A percentile compares a stretch with the other conserved stretches of the same genome.
phyloP scores from a whole-genome alignment of 345 rosid genomes.

The Mallotus nudiflorus region DNA sequence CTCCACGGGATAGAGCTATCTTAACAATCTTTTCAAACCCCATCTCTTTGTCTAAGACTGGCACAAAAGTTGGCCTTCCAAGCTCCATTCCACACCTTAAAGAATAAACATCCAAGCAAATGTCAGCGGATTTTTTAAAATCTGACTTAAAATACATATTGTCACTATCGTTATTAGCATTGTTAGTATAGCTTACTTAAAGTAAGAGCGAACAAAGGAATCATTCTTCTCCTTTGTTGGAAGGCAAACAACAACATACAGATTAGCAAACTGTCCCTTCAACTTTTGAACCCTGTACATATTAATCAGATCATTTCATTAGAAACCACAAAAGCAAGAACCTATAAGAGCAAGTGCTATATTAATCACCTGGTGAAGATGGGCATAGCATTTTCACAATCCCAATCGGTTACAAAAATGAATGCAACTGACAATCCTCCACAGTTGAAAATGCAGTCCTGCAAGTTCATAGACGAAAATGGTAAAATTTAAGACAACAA shows the following conservation, averaged over 20 bases:
- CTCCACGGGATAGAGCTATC: conserved; percentile 81
- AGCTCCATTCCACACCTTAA: conserved; percentile 73
- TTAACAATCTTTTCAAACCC: conserved; percentile 94
- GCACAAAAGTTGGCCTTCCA: conserved; percentile 81
- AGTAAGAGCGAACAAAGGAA: conserved; percentile 72
- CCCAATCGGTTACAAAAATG: conserved; percentile 79
- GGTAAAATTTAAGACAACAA: background rate
- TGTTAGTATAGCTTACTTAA: conserved; percentile 55
- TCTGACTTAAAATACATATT: background rate
- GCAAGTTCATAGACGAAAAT: too few relatives aligned
- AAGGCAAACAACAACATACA: conserved; percentile 61
- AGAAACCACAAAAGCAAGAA: background rate
- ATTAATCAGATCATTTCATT: too few relatives aligned
- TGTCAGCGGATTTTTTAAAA: background rate
- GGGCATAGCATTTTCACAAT: conserved; percentile 35
- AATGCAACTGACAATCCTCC: conserved; percentile 86
- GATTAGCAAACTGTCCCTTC: conserved; percentile 69
- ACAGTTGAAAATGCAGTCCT: conserved; percentile 89
- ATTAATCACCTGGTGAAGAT: conserved; percentile 72
- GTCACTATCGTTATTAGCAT: background rate
- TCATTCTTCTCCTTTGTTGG: conserved; percentile 64
- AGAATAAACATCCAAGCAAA: conserved; percentile 6
- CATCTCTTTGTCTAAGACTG: conserved; percentile 83
- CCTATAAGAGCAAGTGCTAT: too few relatives aligned
- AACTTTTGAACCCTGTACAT: conserved; percentile 59